These are phyloP conservation scores for Aspergillus ruber DNA, from an alignment of 2,329 filamentous ascomycete genomes.

Conservation along the genomic window DNA sequence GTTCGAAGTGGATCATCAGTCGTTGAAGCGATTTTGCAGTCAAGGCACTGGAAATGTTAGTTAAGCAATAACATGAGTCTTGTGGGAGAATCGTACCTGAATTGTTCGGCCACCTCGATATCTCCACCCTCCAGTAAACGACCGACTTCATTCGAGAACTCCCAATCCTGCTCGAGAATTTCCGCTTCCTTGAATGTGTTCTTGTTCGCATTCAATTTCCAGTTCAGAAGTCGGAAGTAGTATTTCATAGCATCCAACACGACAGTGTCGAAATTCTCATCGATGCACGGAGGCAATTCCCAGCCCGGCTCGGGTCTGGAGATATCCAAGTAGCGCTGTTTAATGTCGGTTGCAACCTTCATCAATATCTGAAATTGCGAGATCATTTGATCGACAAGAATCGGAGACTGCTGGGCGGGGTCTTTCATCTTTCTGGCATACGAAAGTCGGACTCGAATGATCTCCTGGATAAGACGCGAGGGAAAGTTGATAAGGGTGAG, in stretches of 20 bases:
- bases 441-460: conserved; percentile 82
- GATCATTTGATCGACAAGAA: conserved; percentile 98
- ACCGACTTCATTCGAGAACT: conserved; percentile 90
- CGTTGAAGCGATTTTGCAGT: conserved; percentile 89
- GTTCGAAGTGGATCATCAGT: conserved; percentile 84
- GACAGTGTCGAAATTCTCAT: conserved; percentile 89
- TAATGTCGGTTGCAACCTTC: conserved; percentile 86
- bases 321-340: conserved; percentile 77
- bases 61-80: conserved; percentile 6
- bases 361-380: conserved; percentile 90
- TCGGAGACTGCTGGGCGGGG: conserved; percentile 79
- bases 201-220: conserved; percentile 95
- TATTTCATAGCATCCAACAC: conserved; percentile 91
- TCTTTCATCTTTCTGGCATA: conserved; percentile 96
- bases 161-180: conserved; percentile 95
- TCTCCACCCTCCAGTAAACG: conserved; percentile 87
- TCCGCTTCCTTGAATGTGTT: conserved; percentile 99
- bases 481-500: conserved; percentile 96
- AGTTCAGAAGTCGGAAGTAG: conserved; percentile 98
- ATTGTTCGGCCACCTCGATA: conserved; percentile 95
- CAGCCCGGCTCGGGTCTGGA: conserved; percentile 84
- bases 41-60: conserved; percentile 53
- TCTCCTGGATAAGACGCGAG: conserved; percentile 89
- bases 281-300: conserved; percentile 92
- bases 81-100: conserved; percentile 50